Conservation (phyloP, 495 filamentous ascomycete genomes). For the Neurospora sp. region DNA sequence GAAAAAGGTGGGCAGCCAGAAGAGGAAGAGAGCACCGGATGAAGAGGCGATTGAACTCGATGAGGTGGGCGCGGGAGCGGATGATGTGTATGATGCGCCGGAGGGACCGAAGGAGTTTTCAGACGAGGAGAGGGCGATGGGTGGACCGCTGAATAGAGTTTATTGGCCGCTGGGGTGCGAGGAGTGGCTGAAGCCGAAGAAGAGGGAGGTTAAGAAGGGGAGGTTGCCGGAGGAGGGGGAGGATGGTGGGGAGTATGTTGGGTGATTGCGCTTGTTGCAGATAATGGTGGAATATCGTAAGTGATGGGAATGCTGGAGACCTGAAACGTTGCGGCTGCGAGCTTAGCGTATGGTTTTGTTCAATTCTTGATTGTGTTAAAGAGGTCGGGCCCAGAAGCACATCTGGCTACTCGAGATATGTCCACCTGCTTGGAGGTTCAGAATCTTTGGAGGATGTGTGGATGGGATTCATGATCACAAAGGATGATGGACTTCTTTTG, state of each 20-base stretch:
- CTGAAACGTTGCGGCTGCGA: too few relatives aligned
- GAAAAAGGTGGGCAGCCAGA: constrained; percentile 16
- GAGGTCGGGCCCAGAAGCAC: too few relatives aligned
- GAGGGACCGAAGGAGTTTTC: constrained; percentile 33
- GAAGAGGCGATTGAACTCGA: constrained; percentile 30
- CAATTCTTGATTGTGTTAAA: too few relatives aligned
- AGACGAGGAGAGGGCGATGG: constrained; percentile 76
- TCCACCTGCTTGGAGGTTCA: too few relatives aligned
- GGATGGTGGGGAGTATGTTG: constrained; percentile 7
- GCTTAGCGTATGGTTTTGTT: too few relatives aligned
- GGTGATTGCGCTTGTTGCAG: neutral
- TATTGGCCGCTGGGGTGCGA: constrained; percentile 90
- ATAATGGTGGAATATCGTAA: too few relatives aligned
- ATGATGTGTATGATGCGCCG: constrained; percentile 30
- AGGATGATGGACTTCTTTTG: neutral
- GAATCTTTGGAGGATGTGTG: neutral
- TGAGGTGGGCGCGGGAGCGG: constrained; percentile 32
- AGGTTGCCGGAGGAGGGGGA: constrained; percentile 5
- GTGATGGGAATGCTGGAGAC: too few relatives aligned
- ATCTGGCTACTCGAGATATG: too few relatives aligned
- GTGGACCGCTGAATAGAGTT: constrained; percentile 72
- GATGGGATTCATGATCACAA: neutral
- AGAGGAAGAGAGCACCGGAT: constrained; percentile 13
- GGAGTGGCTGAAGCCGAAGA: constrained; percentile 76
- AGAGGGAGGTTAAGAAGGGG: constrained; percentile 52